Evolutionary conservation across 2,329 filamentous ascomycete species (phyloP).

Genomic region (Xylaria sp.): DNA sequence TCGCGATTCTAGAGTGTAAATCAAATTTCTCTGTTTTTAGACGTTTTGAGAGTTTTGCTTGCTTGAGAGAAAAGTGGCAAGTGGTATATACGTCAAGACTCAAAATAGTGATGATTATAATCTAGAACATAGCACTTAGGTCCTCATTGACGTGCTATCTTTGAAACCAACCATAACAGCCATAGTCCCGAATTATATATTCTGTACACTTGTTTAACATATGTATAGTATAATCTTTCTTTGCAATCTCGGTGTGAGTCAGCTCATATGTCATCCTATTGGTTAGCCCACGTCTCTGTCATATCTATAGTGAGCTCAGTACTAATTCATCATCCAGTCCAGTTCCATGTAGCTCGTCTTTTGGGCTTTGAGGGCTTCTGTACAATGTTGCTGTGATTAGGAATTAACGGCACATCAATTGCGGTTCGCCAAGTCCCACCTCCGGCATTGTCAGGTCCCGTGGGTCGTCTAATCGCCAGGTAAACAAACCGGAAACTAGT

Average conservation of each 20-base stretch:
- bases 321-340: neutral
- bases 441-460: too few relatives aligned
- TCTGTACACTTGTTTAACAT: neutral
- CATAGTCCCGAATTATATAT: neutral
- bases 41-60: conserved; percentile 34
- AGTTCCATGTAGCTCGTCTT: too few relatives aligned
- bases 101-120: conserved; percentile 24
- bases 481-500: too few relatives aligned
- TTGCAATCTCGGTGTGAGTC: neutral
- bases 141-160: neutral
- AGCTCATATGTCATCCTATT: neutral
- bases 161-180: neutral
- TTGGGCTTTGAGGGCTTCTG: too few relatives aligned
- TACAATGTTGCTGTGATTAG: too few relatives aligned
- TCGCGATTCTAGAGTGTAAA: conserved; percentile 50
- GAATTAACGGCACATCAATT: too few relatives aligned
- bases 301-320: neutral
- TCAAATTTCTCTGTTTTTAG: conserved; percentile 45
- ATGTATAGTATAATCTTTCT: neutral
- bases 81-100: conserved; percentile 23
- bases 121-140: neutral
- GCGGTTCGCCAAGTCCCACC: too few relatives aligned
- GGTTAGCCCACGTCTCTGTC: conserved; percentile 1
- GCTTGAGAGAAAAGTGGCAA: conserved; percentile 14
- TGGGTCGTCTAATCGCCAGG: too few relatives aligned